Evolutionary conservation across 108 stramenopile genomes (phyloP).

Genomic region (Cyclotella baltica): DNA sequence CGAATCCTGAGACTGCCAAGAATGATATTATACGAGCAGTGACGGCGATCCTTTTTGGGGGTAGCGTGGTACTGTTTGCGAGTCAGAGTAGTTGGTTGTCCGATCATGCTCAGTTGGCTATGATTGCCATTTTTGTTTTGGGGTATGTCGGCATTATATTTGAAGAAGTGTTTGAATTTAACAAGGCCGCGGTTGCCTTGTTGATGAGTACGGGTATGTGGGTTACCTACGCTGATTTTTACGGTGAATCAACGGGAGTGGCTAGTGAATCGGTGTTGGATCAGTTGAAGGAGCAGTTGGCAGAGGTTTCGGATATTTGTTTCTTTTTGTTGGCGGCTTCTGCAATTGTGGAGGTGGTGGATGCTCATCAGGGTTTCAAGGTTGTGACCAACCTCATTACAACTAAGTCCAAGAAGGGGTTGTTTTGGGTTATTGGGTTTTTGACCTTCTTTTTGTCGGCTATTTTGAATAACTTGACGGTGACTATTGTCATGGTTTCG

Average conservation of each 20-base stretch:
- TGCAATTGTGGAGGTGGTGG: slow-evolving; percentile 95
- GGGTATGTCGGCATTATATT: slow-evolving; percentile 96
- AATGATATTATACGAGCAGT: slow-evolving; percentile 77
- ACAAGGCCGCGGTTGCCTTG: slow-evolving; percentile 93
- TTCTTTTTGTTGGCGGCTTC: slow-evolving; percentile 95
- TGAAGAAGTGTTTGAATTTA: slow-evolving; percentile 93
- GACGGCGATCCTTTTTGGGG: slow-evolving; percentile 57
- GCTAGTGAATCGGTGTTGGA: slow-evolving; percentile 71
- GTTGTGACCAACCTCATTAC: slow-evolving; percentile 93
- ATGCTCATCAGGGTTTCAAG: slow-evolving; percentile 95
- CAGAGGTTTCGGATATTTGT: slow-evolving; percentile 96
- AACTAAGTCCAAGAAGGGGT: slow-evolving; percentile 85
- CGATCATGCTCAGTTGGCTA: slow-evolving; percentile 76
- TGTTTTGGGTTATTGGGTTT: slow-evolving; percentile 94
- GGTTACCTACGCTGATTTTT: slow-evolving; percentile 94
- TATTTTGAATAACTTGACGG: slow-evolving; percentile 94
- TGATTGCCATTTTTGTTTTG: slow-evolving; percentile 89
- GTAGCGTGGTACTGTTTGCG: slow-evolving; percentile 70
- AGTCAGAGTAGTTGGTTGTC: slow-evolving; percentile 81
- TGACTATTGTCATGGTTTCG: slow-evolving; percentile 95
- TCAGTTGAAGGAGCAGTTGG: slow-evolving; percentile 88
- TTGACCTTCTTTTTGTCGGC: slow-evolving; percentile 92
- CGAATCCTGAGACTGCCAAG: slow-evolving; percentile 74
- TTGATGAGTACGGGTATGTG: slow-evolving; percentile 94
- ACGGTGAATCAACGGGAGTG: slow-evolving; percentile 62